These are phyloP conservation scores for Primulina tabacum DNA, from an alignment of 257 asterid genomes.

Conservation along the genomic window DNA sequence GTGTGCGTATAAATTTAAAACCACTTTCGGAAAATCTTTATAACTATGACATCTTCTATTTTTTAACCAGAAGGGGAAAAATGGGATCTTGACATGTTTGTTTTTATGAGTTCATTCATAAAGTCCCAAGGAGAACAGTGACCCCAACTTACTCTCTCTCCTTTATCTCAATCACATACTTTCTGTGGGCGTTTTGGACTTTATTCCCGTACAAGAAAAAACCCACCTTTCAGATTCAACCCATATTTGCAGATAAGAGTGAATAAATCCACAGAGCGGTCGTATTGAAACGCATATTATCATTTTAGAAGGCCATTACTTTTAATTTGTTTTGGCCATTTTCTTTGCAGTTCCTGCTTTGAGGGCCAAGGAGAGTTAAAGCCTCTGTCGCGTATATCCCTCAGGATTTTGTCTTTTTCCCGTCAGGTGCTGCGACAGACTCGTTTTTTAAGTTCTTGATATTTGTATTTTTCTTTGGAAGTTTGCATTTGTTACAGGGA, in stretches of 20 bases:
- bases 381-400: slow-evolving; percentile 6
- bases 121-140: background rate
- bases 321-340: slow-evolving; percentile 15
- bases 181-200: slow-evolving; percentile 28
- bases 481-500: slow-evolving; percentile 9
- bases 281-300: slow-evolving; percentile 9
- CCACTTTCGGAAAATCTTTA: slow-evolving; percentile 9
- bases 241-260: background rate
- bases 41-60: background rate
- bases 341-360: background rate
- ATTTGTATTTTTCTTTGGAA: slow-evolving; percentile 28
- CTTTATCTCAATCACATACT: slow-evolving; percentile 3
- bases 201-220: slow-evolving; percentile 6
- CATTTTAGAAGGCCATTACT: slow-evolving; percentile 12
- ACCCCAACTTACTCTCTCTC: slow-evolving; percentile 1
- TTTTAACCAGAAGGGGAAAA: slow-evolving; percentile 18
- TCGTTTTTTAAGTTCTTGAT: slow-evolving; percentile 29
- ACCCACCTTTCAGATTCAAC: slow-evolving; percentile 17
- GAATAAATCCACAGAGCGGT: background rate
- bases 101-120: slow-evolving; percentile 8
- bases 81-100: slow-evolving; percentile 19
- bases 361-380: slow-evolving; percentile 17
- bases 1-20: background rate
- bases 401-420: slow-evolving; percentile 27
- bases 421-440: slow-evolving; percentile 26